phyloP scores from a whole-genome alignment of 306 rosid species.

The Vigna angularis region DNA sequence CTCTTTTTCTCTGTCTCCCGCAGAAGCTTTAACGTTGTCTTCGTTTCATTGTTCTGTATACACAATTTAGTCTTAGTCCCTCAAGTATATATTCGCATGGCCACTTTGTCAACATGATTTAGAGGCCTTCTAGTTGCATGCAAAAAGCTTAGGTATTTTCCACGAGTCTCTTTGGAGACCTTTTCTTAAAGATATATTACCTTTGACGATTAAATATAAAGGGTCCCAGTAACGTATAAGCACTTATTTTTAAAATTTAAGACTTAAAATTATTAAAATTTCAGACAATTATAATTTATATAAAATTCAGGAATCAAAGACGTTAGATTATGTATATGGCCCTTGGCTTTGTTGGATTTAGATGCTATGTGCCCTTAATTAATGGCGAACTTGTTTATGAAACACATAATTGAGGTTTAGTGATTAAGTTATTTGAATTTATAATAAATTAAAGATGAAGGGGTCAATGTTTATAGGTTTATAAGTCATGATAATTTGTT shows the following conservation, averaged over 20 bases:
- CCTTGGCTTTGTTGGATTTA: slow-evolving; percentile 32
- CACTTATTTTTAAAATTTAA: too few species aligned
- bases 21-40: not conserved
- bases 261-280: too few species aligned
- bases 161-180: not conserved
- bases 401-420: slow-evolving; percentile 19
- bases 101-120: not conserved
- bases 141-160: not conserved
- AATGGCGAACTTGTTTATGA: not conserved
- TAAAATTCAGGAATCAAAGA: too few species aligned
- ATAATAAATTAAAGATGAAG: slow-evolving; percentile 23
- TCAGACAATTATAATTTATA: too few species aligned
- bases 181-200: not conserved
- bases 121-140: not conserved
- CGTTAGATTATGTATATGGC: too few species aligned
- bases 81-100: not conserved
- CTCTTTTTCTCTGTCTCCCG: not conserved
- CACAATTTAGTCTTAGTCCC: not conserved
- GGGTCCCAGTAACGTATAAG: not conserved
- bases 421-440: slow-evolving; percentile 24
- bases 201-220: not conserved
- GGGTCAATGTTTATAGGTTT: slow-evolving; percentile 46
- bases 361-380: slow-evolving; percentile 13
- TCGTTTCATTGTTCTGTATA: not conserved
- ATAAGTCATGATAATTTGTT: slow-evolving; percentile 32